phyloP scores from a whole-genome alignment of 805 yeast genomes.

The Metschnikowia vanudenii region DNA sequence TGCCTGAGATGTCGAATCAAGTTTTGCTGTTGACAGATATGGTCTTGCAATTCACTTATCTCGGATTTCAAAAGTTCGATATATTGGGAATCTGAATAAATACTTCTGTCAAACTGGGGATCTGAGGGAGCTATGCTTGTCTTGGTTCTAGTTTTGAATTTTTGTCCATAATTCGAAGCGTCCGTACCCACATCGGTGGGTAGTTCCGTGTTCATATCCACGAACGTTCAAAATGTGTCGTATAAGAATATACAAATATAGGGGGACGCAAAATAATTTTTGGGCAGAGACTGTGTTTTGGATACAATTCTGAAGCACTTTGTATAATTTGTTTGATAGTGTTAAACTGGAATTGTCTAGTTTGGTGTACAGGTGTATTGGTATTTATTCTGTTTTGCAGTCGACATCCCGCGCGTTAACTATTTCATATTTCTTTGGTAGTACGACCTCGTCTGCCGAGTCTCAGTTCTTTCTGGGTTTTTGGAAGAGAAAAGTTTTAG shows the following conservation, averaged over 20 bases:
- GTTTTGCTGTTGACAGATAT: not conserved
- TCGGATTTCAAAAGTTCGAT: conserved; percentile 29
- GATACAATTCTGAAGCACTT: too few species aligned
- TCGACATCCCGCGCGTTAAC: not conserved
- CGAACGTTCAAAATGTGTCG: not conserved
- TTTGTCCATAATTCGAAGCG: not conserved
- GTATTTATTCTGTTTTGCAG: too few species aligned
- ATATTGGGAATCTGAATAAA: conserved; percentile 28
- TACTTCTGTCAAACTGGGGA: conserved; percentile 34
- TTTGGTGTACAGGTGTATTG: too few species aligned
- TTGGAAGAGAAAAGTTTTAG: not conserved
- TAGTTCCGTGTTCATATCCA: conserved; percentile 2
- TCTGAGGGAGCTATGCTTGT: conserved; percentile 29
- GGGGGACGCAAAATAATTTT: too few species aligned
- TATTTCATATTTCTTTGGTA: conserved; percentile 25
- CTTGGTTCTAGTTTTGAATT: not conserved
- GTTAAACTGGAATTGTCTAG: too few species aligned
- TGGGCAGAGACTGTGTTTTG: too few species aligned
- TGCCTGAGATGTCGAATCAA: not conserved
- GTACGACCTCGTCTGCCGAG: conserved; percentile 41
- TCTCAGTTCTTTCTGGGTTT: not conserved
- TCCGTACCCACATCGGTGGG: not conserved
- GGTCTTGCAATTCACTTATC: not conserved
- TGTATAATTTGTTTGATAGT: too few species aligned
- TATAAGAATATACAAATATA: too few species aligned